Evolutionary conservation across 192 early-diverging fungal species (phyloP), one percentile per base, ranked within the genome.

Genomic region (Linnemannia elongata): DNA sequence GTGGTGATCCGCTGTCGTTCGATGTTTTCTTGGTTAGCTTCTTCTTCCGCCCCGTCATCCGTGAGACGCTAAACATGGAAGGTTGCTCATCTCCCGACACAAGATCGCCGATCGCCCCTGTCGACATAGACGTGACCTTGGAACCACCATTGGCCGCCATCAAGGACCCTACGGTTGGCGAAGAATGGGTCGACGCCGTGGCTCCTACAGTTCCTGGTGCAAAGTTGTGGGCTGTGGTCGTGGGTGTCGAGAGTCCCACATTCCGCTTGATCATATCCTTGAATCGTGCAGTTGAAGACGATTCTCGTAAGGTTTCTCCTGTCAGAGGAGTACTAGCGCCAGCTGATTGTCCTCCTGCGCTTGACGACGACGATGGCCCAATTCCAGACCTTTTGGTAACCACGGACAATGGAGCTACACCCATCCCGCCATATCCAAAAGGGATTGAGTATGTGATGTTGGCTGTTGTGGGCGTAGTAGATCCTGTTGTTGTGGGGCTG

Each of bases 251-350:
- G 22, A 81, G 63, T 1, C 79, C 79, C 4, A 86, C 84, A 44
- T 86, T 86, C 4, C 85, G 57, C 33, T 87, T 87, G 13, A 87
- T 39, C 72, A 87, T 78, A 22, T 81, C 80, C 49, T 78, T 87
- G 33, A 87, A 77, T 7, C 85, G 85, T 22, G 54, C 54, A 20
- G 85, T 71, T 27, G 79, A 70, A 0, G 80, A 87, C 0, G 76
- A 74, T 17, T 30, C 24, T 39, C 60, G 60, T 10, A 33, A 30
- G 35, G 60, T 9, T 33, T 66, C 30, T 15, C 60, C 60, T 30
- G 60, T 66, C 27, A 12, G 30, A 0, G 60, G 27, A 7, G 22
- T 74, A 33, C 33, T 49, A 3, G 60, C 8, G 1, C 27, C 42
- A 45, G 44, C 6, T 1, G 38, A 41, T 7, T 33, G n/a, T 24